phyloP scores from a whole-genome alignment of 2,329 filamentous ascomycete genomes.

The Didymella segeticola region DNA sequence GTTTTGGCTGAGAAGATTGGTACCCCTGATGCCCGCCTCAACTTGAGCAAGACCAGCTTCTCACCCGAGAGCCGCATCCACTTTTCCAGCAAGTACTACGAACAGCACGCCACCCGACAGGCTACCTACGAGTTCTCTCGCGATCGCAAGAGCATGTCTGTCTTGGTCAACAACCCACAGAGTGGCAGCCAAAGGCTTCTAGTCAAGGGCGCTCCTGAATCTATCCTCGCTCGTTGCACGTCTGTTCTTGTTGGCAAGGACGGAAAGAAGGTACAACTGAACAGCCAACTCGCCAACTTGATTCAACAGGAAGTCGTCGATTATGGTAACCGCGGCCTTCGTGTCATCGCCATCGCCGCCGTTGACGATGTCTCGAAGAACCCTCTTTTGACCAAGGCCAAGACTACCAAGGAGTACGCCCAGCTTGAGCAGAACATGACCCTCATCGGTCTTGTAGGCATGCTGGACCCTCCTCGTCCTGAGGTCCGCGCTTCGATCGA shows the following conservation, averaged over 20 bases:
- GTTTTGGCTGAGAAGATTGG: conserved; percentile 95
- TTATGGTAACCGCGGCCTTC: conserved; percentile 90
- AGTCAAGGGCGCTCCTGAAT: conserved; percentile 96
- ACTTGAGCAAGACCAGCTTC: conserved; percentile 58
- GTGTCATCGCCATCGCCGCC: conserved; percentile 91
- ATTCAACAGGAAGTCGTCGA: conserved; percentile 82
- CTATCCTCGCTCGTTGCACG: conserved; percentile 90
- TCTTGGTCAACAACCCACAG: conserved; percentile 70
- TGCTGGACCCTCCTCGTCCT: conserved; percentile 94
- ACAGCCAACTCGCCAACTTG: conserved; percentile 70
- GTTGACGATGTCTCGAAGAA: conserved; percentile 77
- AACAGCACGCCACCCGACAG: conserved; percentile 74
- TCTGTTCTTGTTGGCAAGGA: conserved; percentile 78
- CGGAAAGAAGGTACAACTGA: conserved; percentile 78
- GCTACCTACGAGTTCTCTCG: conserved; percentile 96
- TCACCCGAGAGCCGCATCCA: conserved; percentile 71
- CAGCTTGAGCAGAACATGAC: conserved; percentile 94
- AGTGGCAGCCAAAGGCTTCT: conserved; percentile 78
- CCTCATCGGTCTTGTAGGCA: conserved; percentile 88
- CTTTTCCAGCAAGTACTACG: conserved; percentile 84
- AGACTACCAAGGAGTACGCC: conserved; percentile 82
- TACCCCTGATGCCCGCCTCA: conserved; percentile 70
- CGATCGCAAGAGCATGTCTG: conserved; percentile 99
- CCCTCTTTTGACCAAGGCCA: conserved; percentile 74
- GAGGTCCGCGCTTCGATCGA: conserved; percentile 86